These are phyloP conservation scores for Mallotus nudiflorus DNA, from an alignment of 345 rosid species.

Conservation along the genomic window DNA sequence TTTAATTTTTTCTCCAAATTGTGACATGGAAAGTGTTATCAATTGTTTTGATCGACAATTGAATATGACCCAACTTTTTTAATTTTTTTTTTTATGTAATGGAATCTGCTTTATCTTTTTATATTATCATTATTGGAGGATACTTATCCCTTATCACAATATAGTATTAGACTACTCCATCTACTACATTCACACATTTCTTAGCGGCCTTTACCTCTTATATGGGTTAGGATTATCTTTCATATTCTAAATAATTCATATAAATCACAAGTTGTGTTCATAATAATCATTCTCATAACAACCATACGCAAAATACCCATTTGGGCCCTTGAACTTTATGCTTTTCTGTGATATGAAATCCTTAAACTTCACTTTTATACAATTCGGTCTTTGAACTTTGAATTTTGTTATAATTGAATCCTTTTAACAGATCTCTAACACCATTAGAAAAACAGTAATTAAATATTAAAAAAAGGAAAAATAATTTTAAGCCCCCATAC, in stretches of 20 bases:
- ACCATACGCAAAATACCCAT: no score
- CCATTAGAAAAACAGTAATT: no score
- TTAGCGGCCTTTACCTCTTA: not conserved
- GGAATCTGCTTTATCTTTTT: slow-evolving; percentile 31
- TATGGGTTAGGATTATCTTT: slow-evolving; percentile 8
- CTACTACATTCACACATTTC: slow-evolving; percentile 11
- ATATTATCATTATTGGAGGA: slow-evolving; percentile 15
- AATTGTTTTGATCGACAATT: not conserved
- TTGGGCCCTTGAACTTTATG: no score
- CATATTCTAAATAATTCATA: slow-evolving; percentile 4
- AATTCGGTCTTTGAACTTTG: no score
- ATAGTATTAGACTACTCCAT: slow-evolving; percentile 1
- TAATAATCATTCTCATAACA: not conserved
- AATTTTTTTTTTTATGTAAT: not conserved
- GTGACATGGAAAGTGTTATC: not conserved
- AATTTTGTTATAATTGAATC: no score
- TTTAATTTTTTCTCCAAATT: not conserved
- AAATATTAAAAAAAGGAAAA: no score
- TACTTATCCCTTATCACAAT: not conserved
- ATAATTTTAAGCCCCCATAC: no score
- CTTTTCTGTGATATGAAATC: no score
- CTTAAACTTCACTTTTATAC: no score
- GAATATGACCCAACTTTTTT: slow-evolving; percentile 13
- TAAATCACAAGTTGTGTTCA: not conserved
- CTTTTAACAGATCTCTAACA: no score